Conservation (phyloP, 2,329 filamentous ascomycete species). For the Xylaria polymorpha region DNA sequence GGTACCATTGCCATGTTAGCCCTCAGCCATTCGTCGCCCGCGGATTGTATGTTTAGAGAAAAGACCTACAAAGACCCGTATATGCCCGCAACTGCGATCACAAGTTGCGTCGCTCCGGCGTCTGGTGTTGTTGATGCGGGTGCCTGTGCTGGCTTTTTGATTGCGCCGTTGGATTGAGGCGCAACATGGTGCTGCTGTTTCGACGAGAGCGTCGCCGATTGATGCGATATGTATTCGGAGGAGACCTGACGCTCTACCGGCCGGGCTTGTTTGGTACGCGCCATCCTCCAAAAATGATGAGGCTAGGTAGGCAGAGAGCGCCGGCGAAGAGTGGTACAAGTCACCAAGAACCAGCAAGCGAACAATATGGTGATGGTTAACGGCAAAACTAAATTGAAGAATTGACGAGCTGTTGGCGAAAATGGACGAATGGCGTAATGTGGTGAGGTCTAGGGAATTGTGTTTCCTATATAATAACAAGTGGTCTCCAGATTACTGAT, state of each 20-base stretch:
- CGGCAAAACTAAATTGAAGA: not conserved
- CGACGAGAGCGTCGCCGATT: conserved; percentile 44
- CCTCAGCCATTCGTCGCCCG: not conserved
- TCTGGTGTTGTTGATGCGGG: conserved; percentile 54
- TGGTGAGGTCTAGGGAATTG: not conserved
- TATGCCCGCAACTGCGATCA: conserved; percentile 92
- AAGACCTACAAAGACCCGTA: conserved; percentile 88
- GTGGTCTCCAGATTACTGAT: conserved; percentile 36
- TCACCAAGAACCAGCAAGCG: not conserved
- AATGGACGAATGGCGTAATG: not conserved
- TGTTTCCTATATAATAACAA: not conserved
- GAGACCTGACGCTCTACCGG: conserved; percentile 74
- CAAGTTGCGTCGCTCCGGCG: conserved; percentile 77
- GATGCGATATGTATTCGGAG: conserved; percentile 68
- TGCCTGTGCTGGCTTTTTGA: conserved; percentile 31
- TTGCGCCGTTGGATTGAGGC: conserved; percentile 44
- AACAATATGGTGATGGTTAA: conserved; percentile 9
- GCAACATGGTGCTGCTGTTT: conserved; percentile 48
- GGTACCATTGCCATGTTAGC: conserved; percentile 17
- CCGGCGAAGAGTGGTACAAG: not conserved
- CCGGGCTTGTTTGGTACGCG: conserved; percentile 74
- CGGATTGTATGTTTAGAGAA: not conserved
- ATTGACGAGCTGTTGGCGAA: not conserved
- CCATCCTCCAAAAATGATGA: conserved; percentile 62
- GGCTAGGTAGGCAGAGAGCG: conserved; percentile 1